Conservation (phyloP, 2,329 filamentous ascomycete genomes). For the Beauveria australis region DNA sequence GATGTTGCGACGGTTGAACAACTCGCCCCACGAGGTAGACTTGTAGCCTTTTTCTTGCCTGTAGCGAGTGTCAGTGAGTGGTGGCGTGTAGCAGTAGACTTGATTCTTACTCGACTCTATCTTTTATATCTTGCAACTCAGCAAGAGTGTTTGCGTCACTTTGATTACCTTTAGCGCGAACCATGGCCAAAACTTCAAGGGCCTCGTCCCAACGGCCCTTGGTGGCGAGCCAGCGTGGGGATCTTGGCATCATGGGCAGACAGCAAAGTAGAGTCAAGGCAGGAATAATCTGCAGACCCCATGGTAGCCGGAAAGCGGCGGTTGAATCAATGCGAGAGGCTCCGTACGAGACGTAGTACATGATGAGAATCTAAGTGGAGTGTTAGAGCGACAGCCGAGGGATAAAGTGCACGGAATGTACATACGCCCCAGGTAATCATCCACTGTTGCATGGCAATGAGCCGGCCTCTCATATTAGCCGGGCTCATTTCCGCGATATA, state of each 20-base stretch:
- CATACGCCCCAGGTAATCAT: constrained; percentile 15
- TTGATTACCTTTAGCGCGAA: constrained; percentile 45
- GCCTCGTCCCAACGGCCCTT: constrained; percentile 49
- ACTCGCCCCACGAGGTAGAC: constrained; percentile 21
- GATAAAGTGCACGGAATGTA: constrained; percentile 43
- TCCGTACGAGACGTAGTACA: constrained; percentile 59
- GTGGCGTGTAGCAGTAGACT: too few relatives aligned
- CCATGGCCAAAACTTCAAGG: constrained; percentile 39
- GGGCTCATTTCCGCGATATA: constrained; percentile 52
- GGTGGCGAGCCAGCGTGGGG: constrained; percentile 53
- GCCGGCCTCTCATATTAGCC: constrained; percentile 42
- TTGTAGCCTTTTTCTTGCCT: constrained; percentile 11
- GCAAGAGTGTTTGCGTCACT: constrained; percentile 45
- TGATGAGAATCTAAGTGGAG: constrained; percentile 47
- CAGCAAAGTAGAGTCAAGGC: constrained; percentile 46
- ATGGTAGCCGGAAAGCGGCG: constrained; percentile 53
- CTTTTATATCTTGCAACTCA: constrained; percentile 44
- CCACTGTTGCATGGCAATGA: constrained; percentile 58
- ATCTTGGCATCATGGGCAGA: constrained; percentile 50
- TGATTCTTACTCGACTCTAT: constrained; percentile 17
- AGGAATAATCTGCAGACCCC: constrained; percentile 54
- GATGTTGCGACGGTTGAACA: constrained; percentile 36
- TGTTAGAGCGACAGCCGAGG: constrained; percentile 26
- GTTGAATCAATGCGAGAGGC: constrained; percentile 48
- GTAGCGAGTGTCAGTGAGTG: background rate